Evolutionary conservation across 768 basidiomycete genomes (phyloP).

Genomic region (Polyporus arcularius): DNA sequence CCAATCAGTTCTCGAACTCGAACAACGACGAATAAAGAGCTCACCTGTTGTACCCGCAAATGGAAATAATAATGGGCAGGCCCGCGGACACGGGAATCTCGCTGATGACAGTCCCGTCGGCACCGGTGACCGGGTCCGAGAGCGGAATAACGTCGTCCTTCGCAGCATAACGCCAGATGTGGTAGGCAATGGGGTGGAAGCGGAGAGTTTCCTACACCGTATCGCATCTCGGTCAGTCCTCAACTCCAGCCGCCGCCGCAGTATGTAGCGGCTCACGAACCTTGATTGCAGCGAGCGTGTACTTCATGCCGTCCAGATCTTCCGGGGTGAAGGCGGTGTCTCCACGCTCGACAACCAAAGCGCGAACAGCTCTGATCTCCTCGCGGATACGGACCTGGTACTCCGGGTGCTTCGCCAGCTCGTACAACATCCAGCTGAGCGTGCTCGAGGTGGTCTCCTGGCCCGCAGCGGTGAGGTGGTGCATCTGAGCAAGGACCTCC

Average conservation of each 20-base stretch:
- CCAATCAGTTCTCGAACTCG: not conserved
- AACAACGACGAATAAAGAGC: not conserved
- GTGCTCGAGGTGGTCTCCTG: slow-evolving; percentile 21
- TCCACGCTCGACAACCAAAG: slow-evolving; percentile 2
- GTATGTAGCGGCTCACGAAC: not conserved
- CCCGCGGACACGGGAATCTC: slow-evolving; percentile 12
- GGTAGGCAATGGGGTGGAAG: slow-evolving; percentile 15
- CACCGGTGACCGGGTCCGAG: not conserved
- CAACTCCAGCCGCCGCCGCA: no score
- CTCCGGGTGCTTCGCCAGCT: slow-evolving; percentile 12
- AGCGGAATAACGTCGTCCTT: no score
- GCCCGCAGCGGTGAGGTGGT: slow-evolving; percentile 13
- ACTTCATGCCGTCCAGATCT: slow-evolving; percentile 10
- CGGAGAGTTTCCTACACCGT: slow-evolving; percentile 24
- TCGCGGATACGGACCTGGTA: slow-evolving; percentile 17
- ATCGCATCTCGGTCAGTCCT: not conserved
- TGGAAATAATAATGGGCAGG: not conserved
- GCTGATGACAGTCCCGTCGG: not conserved
- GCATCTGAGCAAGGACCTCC: slow-evolving; percentile 24
- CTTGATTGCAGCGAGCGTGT: slow-evolving; percentile 15
- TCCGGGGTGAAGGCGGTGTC: slow-evolving; percentile 16
- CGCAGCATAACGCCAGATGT: no score
- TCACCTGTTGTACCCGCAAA: slow-evolving; percentile 10
- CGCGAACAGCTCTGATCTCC: slow-evolving; percentile 13
- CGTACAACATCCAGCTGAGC: slow-evolving; percentile 13